Evolutionary conservation across 805 yeast genomes (phyloP), one percentile per base, ranked within the genome.

Genomic region (Zygotorulaspora danielsina): DNA sequence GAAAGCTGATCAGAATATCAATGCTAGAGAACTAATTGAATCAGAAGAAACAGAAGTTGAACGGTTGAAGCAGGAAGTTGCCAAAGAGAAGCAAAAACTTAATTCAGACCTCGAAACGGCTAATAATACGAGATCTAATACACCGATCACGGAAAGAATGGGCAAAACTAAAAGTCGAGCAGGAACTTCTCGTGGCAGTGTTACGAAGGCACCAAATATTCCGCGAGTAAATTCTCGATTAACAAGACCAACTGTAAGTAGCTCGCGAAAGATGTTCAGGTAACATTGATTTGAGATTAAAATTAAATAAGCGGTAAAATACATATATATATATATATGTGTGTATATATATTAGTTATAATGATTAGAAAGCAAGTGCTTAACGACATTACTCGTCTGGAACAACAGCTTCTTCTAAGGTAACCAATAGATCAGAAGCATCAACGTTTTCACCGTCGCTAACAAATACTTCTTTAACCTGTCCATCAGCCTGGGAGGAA

Each of bases 391-490:
- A n/a, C n/a, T 49, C 52, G 19, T 45, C 45, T 28, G 53, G 52
- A 13, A 48, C 45, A 20, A 34, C 47, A 7, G 50, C 45, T 35
- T 54, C 54, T 37, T 59, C 73, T 48, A 84, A 69, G 58, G 72
- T 72, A 52, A 81, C 80, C 50, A 94, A 72, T 65, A 93, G 72
- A 63, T 93, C 99, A 49, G 84, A 81, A 39, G 97, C 95, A 57
- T 89, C 98, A 34, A 93, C 97, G 37, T 90, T 81, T 58, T 93
- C 98, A 54, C 96, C 95, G 61, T 86, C 94, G 65, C 81, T 81
- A 49, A 87, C 83, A 34, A 73, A 64, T 15, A 93, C 75, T 16
- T 82, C 86, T 34, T 82, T 80, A 46, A 93, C 78, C 60, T 75
- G 78, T 64, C 98, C 99, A 43, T 81, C 74, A 44, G 79, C 83